Base-by-base conservation (phyloP, 2,329 filamentous ascomycete genomes). In the Bipolaris sorokiniana region DNA sequence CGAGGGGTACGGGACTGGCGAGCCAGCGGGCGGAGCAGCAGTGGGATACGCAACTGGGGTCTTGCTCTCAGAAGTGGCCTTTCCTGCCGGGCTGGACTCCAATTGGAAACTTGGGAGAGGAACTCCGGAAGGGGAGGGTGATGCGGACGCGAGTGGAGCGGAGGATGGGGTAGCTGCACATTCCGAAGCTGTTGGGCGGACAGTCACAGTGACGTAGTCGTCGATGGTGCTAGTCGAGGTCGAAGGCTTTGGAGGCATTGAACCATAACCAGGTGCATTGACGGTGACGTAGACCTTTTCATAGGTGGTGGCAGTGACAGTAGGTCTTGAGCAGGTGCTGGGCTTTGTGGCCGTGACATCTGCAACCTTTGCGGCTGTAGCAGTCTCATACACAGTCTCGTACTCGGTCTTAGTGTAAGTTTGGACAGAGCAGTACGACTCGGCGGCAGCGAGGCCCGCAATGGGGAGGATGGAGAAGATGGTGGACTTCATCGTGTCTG, bases 221-320 rank as follows among this genome's bases (percentile, higher is more conserved):
- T 59, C 28, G 16, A 58, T 42, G 3, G 59, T 67, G 48, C 59
- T 63, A 5, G 62, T 68, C 11, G 53, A 56, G 13, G 56, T 59
- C 15, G 62, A 31, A 31, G 28, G 45, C 16, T 61, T 56, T 31
- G 40, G 23, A 9, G 40, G 6, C 40, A 42, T 42, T 6, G 40
- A 42, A n/a, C 20, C 40, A 42, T 42, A 26, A 9, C 20, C 40
- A 16, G 36, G n/a, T 11, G 58, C 40, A 6, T 65, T 61, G 38
- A 72, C 63, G 13, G 68, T 73, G 44, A 71, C 64, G 10, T 68
- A 69, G 15, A 66, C 50, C 41, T 56, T 69, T 46, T 69, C 66
- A 22, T 49, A 50, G 9, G 48, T 54, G 10, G 64, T 69, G 7
- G 52, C 60, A 22, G 63, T 66, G 47, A 69, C 59, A 23, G 61